These are phyloP conservation scores for Phytophthora crassamura DNA, from an alignment of 352 stramenopile species.

Conservation along the genomic window DNA sequence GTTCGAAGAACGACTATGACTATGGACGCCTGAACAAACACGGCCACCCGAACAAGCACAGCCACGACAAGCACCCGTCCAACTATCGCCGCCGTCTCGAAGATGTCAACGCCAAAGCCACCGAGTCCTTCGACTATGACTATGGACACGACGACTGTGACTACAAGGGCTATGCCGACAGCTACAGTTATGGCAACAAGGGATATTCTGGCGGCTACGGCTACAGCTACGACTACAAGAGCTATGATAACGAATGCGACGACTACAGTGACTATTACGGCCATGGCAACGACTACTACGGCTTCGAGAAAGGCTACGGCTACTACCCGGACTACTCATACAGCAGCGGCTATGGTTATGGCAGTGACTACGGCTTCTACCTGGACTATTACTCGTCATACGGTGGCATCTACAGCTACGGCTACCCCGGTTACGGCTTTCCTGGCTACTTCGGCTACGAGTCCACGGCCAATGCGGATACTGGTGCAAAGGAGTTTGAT, in stretches of 20 bases:
- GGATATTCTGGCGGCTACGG: neutral
- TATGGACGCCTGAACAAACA: too few species aligned
- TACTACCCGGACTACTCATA: constrained; percentile 15
- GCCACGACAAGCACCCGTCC: too few species aligned
- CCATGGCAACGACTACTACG: constrained; percentile 2
- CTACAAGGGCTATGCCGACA: neutral
- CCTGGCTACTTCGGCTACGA: constrained; percentile 11
- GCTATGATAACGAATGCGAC: constrained; percentile 5
- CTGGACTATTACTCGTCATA: constrained; percentile 14
- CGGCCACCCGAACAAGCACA: too few species aligned
- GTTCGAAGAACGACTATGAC: too few species aligned
- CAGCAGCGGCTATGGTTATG: constrained; percentile 2
- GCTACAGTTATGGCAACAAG: neutral
- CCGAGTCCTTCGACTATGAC: too few species aligned
- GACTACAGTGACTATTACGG: constrained; percentile 9
- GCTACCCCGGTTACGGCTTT: constrained; percentile 14
- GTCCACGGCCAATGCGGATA: neutral
- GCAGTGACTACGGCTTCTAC: constrained; percentile 5
- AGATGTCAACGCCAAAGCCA: too few species aligned
- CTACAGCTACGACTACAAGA: constrained; percentile 8
- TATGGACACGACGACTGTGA: too few species aligned
- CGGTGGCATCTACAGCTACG: constrained; percentile 6
- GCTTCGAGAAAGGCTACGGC: neutral
- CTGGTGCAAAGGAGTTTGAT: constrained; percentile 1
- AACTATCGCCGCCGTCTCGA: too few species aligned